phyloP scores from a whole-genome alignment of 352 stramenopile species.

The Phytopythium sindhum region DNA sequence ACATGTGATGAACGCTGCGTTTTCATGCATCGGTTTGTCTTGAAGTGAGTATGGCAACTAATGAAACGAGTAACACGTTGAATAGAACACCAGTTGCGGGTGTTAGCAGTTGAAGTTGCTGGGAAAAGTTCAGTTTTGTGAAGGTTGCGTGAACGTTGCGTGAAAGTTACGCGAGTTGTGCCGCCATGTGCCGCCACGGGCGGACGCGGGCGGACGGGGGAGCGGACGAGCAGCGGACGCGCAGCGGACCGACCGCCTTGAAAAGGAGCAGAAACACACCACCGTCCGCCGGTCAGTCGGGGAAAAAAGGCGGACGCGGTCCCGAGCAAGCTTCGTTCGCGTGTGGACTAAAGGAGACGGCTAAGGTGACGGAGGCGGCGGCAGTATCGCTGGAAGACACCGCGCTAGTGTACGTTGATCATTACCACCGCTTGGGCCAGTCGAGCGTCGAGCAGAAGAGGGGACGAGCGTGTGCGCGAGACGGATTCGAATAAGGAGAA shows the following conservation, averaged over 20 bases:
- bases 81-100: no score
- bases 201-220: background rate
- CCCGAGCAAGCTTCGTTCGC: background rate
- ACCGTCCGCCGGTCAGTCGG: background rate
- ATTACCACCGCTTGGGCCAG: background rate
- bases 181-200: conserved; percentile 5
- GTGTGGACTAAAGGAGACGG: no score
- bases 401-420: background rate
- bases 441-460: background rate
- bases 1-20: no score
- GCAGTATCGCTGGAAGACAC: background rate
- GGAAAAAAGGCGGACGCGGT: conserved; percentile 4
- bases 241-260: background rate
- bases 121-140: background rate
- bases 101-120: background rate
- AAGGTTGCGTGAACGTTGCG: background rate
- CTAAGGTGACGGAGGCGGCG: background rate
- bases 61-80: background rate
- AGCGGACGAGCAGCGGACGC: conserved; percentile 2
- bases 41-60: background rate
- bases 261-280: conserved; percentile 2
- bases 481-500: background rate
- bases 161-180: background rate
- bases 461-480: no score
- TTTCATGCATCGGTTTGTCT: background rate